A percentile compares a stretch with the other conserved stretches of the same genome.
phyloP scores from a whole-genome alignment of 257 asterid species.

The Solanum habrochaites region DNA sequence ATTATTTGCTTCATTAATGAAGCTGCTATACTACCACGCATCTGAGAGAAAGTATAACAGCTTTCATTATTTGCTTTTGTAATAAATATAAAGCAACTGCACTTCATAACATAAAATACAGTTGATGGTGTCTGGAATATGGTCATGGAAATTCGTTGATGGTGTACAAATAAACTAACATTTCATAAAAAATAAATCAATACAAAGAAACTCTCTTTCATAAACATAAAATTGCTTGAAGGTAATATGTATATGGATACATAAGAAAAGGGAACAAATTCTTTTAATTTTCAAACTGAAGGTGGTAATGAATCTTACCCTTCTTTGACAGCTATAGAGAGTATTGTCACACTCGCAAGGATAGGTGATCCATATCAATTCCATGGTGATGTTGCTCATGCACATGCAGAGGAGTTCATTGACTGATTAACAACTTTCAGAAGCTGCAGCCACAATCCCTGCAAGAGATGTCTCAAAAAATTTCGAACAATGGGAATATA shows the following conservation, averaged over 20 bases:
- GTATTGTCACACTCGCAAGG: conserved; percentile 73
- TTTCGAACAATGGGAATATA: not conserved
- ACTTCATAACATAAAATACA: not conserved
- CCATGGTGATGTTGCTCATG: conserved; percentile 62
- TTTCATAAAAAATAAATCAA: not conserved
- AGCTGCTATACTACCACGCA: not conserved
- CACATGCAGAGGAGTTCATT: conserved; percentile 27
- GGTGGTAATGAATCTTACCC: conserved; percentile 42
- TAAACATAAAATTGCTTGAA: not conserved
- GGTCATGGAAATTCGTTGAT: not conserved
- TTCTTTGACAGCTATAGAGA: conserved; percentile 85
- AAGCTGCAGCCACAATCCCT: conserved; percentile 63
- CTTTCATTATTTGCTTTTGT: not conserved
- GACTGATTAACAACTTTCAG: conserved; percentile 59
- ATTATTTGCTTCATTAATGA: not conserved
- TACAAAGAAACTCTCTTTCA: not conserved
- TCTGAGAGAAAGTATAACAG: not conserved
- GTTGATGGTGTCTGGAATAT: not conserved
- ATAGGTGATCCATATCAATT: conserved; percentile 80
- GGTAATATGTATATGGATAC: not conserved
- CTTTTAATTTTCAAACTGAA: not conserved
- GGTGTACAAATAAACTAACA: not conserved
- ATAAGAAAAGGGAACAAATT: not conserved
- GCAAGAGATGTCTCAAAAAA: conserved; percentile 6
- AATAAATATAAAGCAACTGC: not conserved